Evolutionary conservation across 192 early-diverging fungal genomes (phyloP).

Genomic region (Podila epigama): DNA sequence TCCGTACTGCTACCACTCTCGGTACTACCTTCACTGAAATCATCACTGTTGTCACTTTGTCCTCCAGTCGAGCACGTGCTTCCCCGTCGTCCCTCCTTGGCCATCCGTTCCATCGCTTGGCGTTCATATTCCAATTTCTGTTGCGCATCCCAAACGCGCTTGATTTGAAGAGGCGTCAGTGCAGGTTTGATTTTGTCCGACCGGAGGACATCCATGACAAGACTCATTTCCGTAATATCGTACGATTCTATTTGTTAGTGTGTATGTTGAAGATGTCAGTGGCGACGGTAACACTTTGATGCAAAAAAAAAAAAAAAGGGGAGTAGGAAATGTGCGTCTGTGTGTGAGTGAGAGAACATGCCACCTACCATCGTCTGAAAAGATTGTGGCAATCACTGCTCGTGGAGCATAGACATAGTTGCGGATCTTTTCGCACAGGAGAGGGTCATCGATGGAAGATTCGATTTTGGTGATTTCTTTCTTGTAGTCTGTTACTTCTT

Average conservation of each 20-base stretch:
- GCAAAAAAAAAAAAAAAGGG: neutral
- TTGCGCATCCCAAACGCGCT: conserved; percentile 26
- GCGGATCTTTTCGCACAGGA: conserved; percentile 57
- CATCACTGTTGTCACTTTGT: conserved; percentile 3
- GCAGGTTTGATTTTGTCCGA: conserved; percentile 15
- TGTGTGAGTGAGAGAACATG: no score
- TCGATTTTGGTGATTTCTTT: conserved; percentile 54
- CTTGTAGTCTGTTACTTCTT: conserved; percentile 56
- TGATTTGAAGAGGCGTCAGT: conserved; percentile 24
- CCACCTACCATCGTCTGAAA: conserved; percentile 28
- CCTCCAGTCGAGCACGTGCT: neutral
- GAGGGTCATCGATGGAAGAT: conserved; percentile 29
- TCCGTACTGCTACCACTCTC: conserved; percentile 2
- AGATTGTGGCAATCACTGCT: conserved; percentile 16
- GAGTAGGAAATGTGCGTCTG: no score
- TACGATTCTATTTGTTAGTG: conserved; percentile 7
- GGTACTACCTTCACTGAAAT: conserved; percentile 3
- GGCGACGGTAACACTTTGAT: no score
- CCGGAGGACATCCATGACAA: conserved; percentile 32
- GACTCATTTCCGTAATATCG: conserved; percentile 26
- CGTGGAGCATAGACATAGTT: conserved; percentile 52
- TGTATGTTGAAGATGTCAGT: no score
- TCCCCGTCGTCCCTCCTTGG: neutral
- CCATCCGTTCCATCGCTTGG: conserved; percentile 5
- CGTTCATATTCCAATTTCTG: conserved; percentile 21